Percentiles rank a stretch among this genome's conserved stretches.
Conservation (phyloP, 164 flowering plant genomes). For the Aristolochia californica region DNA sequence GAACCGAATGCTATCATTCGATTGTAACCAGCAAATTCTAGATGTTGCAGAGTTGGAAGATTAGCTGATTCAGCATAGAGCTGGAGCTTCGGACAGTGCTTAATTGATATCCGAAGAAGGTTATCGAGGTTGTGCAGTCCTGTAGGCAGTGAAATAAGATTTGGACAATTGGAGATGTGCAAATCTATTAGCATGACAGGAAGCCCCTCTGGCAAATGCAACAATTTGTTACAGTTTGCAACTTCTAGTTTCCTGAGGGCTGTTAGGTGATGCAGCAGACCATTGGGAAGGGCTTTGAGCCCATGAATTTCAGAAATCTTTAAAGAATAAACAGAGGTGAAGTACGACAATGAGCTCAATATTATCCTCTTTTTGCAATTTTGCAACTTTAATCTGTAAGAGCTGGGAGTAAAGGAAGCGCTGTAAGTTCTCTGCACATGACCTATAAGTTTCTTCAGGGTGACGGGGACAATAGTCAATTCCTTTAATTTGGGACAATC, state of each 20-base stretch:
- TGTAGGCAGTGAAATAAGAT: neutral
- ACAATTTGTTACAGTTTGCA: neutral
- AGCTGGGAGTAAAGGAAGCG: slow-evolving; percentile 4
- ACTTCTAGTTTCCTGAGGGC: slow-evolving; percentile 3
- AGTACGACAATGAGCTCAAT: slow-evolving; percentile 1
- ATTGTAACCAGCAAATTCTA: no score
- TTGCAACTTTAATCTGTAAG: neutral
- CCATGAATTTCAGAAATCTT: neutral
- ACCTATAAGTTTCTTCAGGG: no score
- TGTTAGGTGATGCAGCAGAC: slow-evolving; percentile 1
- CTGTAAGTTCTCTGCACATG: no score
- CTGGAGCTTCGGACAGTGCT: no score
- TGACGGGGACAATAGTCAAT: no score
- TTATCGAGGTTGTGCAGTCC: no score
- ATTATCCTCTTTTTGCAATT: slow-evolving; percentile 1
- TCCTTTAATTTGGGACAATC: slow-evolving; percentile 11
- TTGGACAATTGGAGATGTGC: neutral
- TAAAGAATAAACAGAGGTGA: slow-evolving; percentile 6
- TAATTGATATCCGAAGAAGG: no score
- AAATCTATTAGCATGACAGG: neutral
- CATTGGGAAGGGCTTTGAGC: slow-evolving; percentile 3
- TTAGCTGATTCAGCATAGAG: no score
- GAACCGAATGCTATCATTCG: no score
- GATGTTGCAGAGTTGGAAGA: no score
- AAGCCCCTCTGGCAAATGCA: slow-evolving; percentile 5